phyloP scores from a whole-genome alignment of 176 grass and related monocot species.

The Areca catechu region DNA sequence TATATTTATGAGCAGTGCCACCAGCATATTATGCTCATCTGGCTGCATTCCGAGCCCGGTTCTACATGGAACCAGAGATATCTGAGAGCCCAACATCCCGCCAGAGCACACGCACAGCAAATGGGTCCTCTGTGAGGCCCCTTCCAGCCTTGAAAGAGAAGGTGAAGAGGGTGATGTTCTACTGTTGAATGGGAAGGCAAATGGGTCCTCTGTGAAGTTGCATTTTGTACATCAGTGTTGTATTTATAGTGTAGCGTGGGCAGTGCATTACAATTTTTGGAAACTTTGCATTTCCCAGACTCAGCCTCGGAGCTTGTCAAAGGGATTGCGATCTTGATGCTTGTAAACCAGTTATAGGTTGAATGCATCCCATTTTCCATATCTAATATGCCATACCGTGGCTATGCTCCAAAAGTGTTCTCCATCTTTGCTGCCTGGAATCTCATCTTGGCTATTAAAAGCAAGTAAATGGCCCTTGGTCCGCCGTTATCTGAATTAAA shows the following conservation, averaged over 20 bases:
- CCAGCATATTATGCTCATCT: slow-evolving; percentile 75
- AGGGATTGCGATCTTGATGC: neutral
- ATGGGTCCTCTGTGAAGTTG: too few species aligned
- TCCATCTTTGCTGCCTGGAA: too few species aligned
- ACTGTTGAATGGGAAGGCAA: slow-evolving; percentile 43
- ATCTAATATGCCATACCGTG: too few species aligned
- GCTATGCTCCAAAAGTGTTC: too few species aligned
- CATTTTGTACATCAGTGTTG: slow-evolving; percentile 32
- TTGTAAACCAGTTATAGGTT: slow-evolving; percentile 7
- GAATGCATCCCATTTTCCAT: neutral
- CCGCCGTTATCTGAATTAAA: too few species aligned
- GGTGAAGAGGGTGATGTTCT: slow-evolving; percentile 99
- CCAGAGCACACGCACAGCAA: slow-evolving; percentile 32
- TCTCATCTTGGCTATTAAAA: too few species aligned
- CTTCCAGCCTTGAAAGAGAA: slow-evolving; percentile 88
- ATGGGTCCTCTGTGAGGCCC: slow-evolving; percentile 61
- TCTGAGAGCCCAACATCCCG: slow-evolving; percentile 43
- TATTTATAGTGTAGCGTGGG: slow-evolving; percentile 38
- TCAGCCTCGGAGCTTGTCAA: neutral
- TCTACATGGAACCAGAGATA: slow-evolving; percentile 66
- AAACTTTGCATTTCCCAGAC: too few species aligned
- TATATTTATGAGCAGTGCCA: slow-evolving; percentile 22
- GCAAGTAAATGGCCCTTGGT: too few species aligned
- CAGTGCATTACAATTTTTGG: neutral
- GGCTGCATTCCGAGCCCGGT: slow-evolving; percentile 51